These are phyloP conservation scores for Cucurbita maxima DNA, from an alignment of 306 rosid genomes.

Conservation along the genomic window DNA sequence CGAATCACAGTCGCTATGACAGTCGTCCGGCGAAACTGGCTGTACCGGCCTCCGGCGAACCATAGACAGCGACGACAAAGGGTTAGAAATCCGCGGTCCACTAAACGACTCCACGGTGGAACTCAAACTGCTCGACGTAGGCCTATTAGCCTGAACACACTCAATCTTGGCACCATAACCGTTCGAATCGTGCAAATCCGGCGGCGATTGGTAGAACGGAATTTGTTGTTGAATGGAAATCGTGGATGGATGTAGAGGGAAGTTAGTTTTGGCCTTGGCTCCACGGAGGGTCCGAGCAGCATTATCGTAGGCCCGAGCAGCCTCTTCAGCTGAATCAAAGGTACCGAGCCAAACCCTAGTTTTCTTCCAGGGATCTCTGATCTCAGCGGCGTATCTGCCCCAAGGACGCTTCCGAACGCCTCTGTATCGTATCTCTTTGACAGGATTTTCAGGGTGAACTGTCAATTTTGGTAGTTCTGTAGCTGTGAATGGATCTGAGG, in stretches of 20 bases:
- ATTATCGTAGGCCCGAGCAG: constrained; percentile 67
- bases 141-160: constrained; percentile 38
- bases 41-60: constrained; percentile 18
- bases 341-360: constrained; percentile 86
- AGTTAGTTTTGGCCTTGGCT: constrained; percentile 66
- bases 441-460: constrained; percentile 7
- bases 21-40: constrained; percentile 36
- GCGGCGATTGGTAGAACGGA: constrained; percentile 14
- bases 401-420: constrained; percentile 85
- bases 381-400: constrained; percentile 92
- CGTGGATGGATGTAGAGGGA: constrained; percentile 16
- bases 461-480: background rate
- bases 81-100: constrained; percentile 44
- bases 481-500: constrained; percentile 22
- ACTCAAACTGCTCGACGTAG: constrained; percentile 76
- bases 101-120: constrained; percentile 86
- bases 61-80: constrained; percentile 9
- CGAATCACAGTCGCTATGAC: constrained; percentile 79
- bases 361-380: constrained; percentile 79
- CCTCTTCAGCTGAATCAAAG: constrained; percentile 68
- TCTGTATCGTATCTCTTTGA: constrained; percentile 44
- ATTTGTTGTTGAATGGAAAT: constrained; percentile 11
- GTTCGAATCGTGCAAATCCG: constrained; percentile 10
- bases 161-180: constrained; percentile 29
- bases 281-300: constrained; percentile 72